These are phyloP conservation scores for Pichia pseudocactophila DNA, from an alignment of 805 yeast species.

Conservation along the genomic window DNA sequence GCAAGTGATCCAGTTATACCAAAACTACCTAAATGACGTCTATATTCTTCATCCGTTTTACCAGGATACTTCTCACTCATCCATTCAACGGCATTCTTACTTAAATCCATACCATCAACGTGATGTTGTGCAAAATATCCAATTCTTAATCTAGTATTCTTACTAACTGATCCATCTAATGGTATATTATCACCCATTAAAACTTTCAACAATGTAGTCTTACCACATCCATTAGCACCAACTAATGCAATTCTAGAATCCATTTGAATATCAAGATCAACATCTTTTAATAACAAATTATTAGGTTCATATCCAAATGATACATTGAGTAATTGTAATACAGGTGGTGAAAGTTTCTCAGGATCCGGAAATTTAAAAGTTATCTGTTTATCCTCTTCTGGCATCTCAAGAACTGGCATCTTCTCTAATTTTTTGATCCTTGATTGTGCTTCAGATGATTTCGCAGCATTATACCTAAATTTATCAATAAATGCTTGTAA, in stretches of 20 bases:
- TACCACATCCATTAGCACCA: constrained; percentile 99
- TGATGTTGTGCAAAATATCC: constrained; percentile 99
- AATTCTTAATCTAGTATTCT: constrained; percentile 79
- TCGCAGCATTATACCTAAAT: constrained; percentile 95
- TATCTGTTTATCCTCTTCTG: constrained; percentile 81
- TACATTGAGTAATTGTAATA: constrained; percentile 78
- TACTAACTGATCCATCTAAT: constrained; percentile 64
- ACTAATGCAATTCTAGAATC: constrained; percentile 92
- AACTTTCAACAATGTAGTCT: constrained; percentile 84
- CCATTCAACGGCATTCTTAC: constrained; percentile 85
- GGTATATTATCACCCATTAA: constrained; percentile 75
- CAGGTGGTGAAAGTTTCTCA: constrained; percentile 87
- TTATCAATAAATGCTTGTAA: constrained; percentile 92
- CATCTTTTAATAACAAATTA: constrained; percentile 59
- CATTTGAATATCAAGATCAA: constrained; percentile 85
- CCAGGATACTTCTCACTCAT: constrained; percentile 86
- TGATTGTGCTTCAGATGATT: constrained; percentile 95
- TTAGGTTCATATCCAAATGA: constrained; percentile 72
- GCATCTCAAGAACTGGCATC: constrained; percentile 85
- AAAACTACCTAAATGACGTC: constrained; percentile 93
- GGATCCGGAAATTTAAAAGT: constrained; percentile 94
- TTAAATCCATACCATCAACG: constrained; percentile 92
- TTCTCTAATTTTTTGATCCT: constrained; percentile 95
- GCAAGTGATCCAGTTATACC: constrained; percentile 95
- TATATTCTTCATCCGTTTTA: constrained; percentile 89